Conservation (phyloP, 2,329 filamentous ascomycete species). For the Aspergillus jensenii region DNA sequence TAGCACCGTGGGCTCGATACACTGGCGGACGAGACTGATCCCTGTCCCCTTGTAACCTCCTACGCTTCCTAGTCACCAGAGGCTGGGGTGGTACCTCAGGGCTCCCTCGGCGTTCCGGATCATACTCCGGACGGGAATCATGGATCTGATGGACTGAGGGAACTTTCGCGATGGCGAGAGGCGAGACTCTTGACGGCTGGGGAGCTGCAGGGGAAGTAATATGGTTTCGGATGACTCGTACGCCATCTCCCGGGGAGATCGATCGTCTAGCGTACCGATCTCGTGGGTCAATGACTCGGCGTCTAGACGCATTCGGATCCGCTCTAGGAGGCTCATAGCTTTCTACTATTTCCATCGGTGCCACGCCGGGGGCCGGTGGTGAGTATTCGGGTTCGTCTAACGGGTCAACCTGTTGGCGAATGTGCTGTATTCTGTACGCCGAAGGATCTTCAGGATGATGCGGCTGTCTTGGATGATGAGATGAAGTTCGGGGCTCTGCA, state of each 20-base stretch:
- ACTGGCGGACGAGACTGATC: constrained; percentile 32
- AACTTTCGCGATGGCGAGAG: constrained; percentile 54
- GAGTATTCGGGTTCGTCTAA: constrained; percentile 51
- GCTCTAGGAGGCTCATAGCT: constrained; percentile 25
- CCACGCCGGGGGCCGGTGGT: constrained; percentile 43
- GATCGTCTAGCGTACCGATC: constrained; percentile 41
- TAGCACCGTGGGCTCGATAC: constrained; percentile 34
- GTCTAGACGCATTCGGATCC: constrained; percentile 30
- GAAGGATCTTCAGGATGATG: constrained; percentile 21
- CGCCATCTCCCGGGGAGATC: constrained; percentile 43
- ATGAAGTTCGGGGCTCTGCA: constrained; percentile 35
- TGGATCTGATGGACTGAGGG: constrained; percentile 56
- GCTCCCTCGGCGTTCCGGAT: constrained; percentile 38
- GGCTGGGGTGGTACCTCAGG: constrained; percentile 43
- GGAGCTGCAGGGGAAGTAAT: constrained; percentile 73
- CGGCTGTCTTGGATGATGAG: constrained; percentile 29
- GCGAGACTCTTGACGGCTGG: constrained; percentile 69
- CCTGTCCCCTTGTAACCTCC: constrained; percentile 45
- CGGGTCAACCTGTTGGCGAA: constrained; percentile 30
- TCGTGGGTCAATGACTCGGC: constrained; percentile 41
- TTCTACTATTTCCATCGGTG: constrained; percentile 30
- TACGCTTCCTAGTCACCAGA: constrained; percentile 53
- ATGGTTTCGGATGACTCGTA: constrained; percentile 70
- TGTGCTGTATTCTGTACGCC: constrained; percentile 21
- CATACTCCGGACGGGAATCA: constrained; percentile 45